Evolutionary conservation across 1,284 basidiomycete species (phyloP).

Genomic region (Ceratobasidium sp.): DNA sequence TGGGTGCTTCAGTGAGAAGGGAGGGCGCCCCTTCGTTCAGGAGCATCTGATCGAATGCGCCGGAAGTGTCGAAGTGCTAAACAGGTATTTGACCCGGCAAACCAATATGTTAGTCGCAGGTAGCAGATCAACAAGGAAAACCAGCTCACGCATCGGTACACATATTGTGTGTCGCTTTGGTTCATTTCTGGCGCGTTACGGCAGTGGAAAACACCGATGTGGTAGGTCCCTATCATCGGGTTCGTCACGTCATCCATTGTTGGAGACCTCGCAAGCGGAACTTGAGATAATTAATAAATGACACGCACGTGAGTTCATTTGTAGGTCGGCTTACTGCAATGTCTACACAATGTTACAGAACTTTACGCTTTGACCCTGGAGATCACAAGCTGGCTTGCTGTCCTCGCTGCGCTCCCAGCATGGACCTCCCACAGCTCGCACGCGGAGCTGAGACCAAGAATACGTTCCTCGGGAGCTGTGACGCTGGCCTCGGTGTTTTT

Average conservation of each 20-base stretch:
- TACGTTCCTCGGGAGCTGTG: constrained; percentile 19
- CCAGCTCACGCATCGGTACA: constrained; percentile 91
- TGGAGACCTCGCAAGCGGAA: constrained; percentile 93
- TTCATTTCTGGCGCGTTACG: constrained; percentile 97
- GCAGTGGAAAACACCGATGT: constrained; percentile 97
- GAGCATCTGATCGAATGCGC: constrained; percentile 94
- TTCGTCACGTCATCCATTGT: constrained; percentile 89
- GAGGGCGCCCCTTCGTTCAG: constrained; percentile 93
- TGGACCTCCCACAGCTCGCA: constrained; percentile 98
- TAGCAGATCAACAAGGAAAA: background rate
- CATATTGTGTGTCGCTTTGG: constrained; percentile 98
- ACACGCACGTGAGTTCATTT: too few species aligned
- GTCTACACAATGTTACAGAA: constrained; percentile 95
- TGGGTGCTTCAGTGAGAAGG: constrained; percentile 83
- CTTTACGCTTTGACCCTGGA: constrained; percentile 98
- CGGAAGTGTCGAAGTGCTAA: constrained; percentile 97
- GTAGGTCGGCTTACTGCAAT: constrained; percentile 83
- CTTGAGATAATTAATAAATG: constrained; percentile 49
- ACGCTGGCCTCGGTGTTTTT: constrained; percentile 37
- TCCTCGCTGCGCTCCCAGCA: constrained; percentile 98
- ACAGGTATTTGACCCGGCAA: background rate
- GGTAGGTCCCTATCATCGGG: constrained; percentile 86
- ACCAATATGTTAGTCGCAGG: background rate
- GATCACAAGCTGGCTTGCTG: constrained; percentile 96
- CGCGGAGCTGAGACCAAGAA: constrained; percentile 71